Percentiles rank a stretch among this genome's conserved stretches.
Evolutionary conservation across 495 filamentous ascomycete genomes (phyloP).

Genomic region (Tuber aestivum): DNA sequence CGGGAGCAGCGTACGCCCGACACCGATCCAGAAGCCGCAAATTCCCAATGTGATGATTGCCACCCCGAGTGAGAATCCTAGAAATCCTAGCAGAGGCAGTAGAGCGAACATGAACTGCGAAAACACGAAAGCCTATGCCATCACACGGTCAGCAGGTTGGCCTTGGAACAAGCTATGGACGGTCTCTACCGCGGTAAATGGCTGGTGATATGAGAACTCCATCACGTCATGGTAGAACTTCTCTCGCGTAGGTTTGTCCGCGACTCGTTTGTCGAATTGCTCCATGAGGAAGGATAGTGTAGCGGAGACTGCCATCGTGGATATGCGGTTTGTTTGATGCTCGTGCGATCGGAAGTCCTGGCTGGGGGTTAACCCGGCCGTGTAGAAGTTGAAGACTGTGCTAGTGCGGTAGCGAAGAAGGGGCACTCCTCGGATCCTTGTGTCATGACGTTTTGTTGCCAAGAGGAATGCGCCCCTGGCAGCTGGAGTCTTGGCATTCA

Average conservation of each 20-base stretch:
- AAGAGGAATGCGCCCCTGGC: background rate
- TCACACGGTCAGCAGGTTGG: background rate
- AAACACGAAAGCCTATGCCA: conserved; percentile 21
- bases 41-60: conserved; percentile 26
- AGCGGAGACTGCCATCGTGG: conserved; percentile 24
- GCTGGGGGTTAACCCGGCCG: conserved; percentile 5
- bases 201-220: conserved; percentile 28
- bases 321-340: conserved; percentile 6
- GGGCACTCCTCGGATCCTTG: background rate
- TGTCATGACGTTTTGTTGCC: conserved; percentile 10
- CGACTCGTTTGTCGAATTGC: conserved; percentile 25
- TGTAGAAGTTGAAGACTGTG: background rate
- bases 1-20: conserved; percentile 18
- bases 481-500: background rate
- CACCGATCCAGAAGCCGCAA: conserved; percentile 27
- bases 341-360: background rate
- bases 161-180: background rate
- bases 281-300: conserved; percentile 18
- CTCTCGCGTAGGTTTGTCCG: conserved; percentile 26
- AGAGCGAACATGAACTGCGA: conserved; percentile 28
- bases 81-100: conserved; percentile 23
- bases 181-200: conserved; percentile 25
- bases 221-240: conserved; percentile 25
- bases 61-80: conserved; percentile 28
- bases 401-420: background rate